Percentiles rank a stretch among this genome's conserved stretches.
These are phyloP conservation scores for rapeseed (Brassica napus) DNA, from an alignment of 345 rosid species.

Conservation along the genomic window DNA sequence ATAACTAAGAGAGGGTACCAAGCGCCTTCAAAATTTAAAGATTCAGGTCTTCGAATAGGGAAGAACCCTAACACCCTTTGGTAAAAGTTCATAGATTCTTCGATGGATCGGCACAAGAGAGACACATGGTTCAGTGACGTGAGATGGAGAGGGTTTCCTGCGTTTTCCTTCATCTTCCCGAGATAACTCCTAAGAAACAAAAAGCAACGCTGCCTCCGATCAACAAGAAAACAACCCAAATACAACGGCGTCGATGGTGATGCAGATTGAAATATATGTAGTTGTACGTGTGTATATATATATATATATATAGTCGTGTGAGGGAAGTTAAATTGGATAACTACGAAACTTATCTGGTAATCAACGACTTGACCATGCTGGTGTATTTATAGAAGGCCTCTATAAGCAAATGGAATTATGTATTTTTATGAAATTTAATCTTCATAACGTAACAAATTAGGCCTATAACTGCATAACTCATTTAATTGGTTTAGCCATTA, in stretches of 20 bases:
- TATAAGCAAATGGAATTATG: background rate
- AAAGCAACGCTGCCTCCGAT: background rate
- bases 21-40: constrained; percentile 71
- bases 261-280: background rate
- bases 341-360: constrained; percentile 8
- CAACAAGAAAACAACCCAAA: background rate
- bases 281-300: background rate
- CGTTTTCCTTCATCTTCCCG: constrained; percentile 29
- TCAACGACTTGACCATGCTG: background rate
- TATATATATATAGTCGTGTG: background rate
- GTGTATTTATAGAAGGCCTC: constrained; percentile 27
- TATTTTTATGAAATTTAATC: background rate
- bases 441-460: background rate
- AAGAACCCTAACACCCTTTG: constrained; percentile 68
- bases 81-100: constrained; percentile 64
- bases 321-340: constrained; percentile 7
- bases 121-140: constrained; percentile 80
- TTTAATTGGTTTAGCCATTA: background rate
- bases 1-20: constrained; percentile 45
- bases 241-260: background rate
- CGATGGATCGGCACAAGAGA: constrained; percentile 59
- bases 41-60: constrained; percentile 65
- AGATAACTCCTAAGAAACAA: background rate
- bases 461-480: background rate
- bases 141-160: constrained; percentile 59